Evolutionary conservation across 805 yeast genomes (phyloP).

Genomic region (Nakazawaea siamensis): DNA sequence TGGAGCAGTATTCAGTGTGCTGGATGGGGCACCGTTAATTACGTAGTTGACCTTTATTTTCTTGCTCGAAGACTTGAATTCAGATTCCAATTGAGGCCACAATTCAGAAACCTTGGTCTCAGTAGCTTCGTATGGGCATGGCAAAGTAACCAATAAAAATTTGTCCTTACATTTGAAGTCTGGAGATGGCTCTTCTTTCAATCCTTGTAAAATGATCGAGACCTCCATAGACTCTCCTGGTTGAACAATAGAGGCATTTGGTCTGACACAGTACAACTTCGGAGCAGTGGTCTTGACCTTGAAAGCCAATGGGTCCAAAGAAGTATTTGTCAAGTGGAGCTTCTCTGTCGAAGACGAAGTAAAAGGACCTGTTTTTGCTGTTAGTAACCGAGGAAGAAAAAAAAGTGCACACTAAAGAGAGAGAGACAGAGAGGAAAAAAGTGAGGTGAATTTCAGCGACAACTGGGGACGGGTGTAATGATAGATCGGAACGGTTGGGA

Average conservation of each 20-base stretch:
- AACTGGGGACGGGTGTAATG: no score
- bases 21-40: constrained; percentile 2
- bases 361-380: constrained; percentile 53
- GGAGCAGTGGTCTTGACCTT: constrained; percentile 99
- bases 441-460: not conserved
- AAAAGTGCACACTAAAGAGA: no score
- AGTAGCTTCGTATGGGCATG: constrained; percentile 53
- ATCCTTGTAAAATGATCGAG: constrained; percentile 79
- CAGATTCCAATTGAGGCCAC: constrained; percentile 69
- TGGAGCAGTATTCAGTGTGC: not conserved
- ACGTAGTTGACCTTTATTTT: constrained; percentile 12
- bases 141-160: constrained; percentile 81
- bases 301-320: constrained; percentile 62
- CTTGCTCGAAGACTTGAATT: constrained; percentile 10
- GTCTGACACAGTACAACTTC: constrained; percentile 88
- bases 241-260: constrained; percentile 75
- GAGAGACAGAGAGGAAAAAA: not conserved
- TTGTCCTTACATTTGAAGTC: constrained; percentile 85
- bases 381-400: no score
- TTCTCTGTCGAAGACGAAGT: constrained; percentile 62
- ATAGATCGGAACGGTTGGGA: no score
- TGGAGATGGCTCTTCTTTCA: constrained; percentile 62
- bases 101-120: constrained; percentile 52
- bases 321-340: constrained; percentile 49
- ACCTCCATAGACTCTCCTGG: constrained; percentile 72